Base-by-base conservation (phyloP, 2,329 filamentous ascomycete species). In the Cladophialophora chaetospira region DNA sequence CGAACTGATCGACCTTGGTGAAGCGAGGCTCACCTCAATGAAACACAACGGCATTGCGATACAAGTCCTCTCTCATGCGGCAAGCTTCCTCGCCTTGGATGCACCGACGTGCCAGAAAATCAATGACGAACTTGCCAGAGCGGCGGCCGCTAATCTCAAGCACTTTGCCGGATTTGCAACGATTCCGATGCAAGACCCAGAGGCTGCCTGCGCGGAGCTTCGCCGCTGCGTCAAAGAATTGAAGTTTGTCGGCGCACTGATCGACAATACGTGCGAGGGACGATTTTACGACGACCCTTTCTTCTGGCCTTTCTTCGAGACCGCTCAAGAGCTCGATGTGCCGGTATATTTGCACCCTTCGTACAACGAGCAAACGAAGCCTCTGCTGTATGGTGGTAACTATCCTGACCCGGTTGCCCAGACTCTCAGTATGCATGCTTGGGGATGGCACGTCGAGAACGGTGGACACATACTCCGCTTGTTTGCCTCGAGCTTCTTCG, bases 401-500 rank as follows among this genome's bases (percentile, higher is more conserved):
- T 79, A 52, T 77, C 42, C 54, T 3, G 38, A 36, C 2, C 26
- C 38, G 13, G 36, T 55, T 19, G 47, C 45, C 15, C 35, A 48
- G 36, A 44, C 51, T 1, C 40, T 61, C 52, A 63, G n/a, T 65
- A 66, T 2, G 63, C 43, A 47, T 29, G 55, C 62, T 0, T 74
- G 69, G 66, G 71, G 69, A 4, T 75, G 72, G 72, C 73, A 75
- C 52, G 59, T 66, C 13, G 69, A 75, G 15, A 69, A 69, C 0
- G 73, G 62, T 0, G 56, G 69, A 5, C 72, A 73, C 49, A 53
- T 75, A 2, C 60, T 75, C 8, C 56, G 63, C 13, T 72, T 86
- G 2, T 84, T 74, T 60, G 76, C 78, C 1, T 71, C 73, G 0
- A 80, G 81, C 1, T 62, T 84, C 1, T 86, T 86, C 58, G 82